Conservation (phyloP, 2,329 filamentous ascomycete species). For the Coniella vitis region DNA sequence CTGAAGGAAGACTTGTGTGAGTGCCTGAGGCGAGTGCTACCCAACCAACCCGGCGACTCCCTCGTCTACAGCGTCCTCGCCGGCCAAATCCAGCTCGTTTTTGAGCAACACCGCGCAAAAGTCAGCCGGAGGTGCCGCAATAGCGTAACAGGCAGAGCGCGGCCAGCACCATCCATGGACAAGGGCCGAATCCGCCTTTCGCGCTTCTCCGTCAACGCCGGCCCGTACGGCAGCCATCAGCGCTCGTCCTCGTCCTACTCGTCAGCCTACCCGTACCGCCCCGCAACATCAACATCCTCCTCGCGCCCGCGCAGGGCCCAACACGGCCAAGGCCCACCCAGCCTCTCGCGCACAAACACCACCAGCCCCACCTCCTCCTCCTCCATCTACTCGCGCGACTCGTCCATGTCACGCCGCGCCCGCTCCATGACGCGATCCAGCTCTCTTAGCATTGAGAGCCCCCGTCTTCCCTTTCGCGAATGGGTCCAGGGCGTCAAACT, state of each 20-base stretch:
- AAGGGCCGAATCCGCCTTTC: background rate
- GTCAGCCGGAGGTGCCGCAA: conserved; percentile 11
- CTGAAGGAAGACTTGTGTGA: conserved; percentile 13
- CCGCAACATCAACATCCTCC: background rate
- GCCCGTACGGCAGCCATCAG: background rate
- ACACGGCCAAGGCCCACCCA: conserved; percentile 2
- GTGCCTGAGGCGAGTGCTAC: conserved; percentile 8
- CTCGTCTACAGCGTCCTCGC: conserved; percentile 10
- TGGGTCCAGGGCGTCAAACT: conserved; percentile 14
- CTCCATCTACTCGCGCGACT: conserved; percentile 8
- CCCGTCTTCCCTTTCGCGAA: conserved; percentile 14
- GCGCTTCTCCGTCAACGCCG: conserved; percentile 9
- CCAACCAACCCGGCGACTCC: conserved; percentile 9
- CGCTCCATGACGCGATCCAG: conserved; percentile 10
- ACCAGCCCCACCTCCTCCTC: conserved; percentile 8
- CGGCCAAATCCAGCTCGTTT: conserved; percentile 14
- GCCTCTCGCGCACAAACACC: conserved; percentile 4
- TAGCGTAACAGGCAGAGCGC: background rate
- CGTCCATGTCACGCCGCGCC: background rate
- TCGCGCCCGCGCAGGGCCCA: background rate
- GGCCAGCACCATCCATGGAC: background rate
- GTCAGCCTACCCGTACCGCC: background rate
- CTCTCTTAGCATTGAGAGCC: conserved; percentile 14
- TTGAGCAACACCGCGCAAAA: conserved; percentile 15
- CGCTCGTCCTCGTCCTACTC: conserved; percentile 1